Base-by-base conservation (phyloP, 306 rosid genomes). In the Canavalia gladiata region DNA sequence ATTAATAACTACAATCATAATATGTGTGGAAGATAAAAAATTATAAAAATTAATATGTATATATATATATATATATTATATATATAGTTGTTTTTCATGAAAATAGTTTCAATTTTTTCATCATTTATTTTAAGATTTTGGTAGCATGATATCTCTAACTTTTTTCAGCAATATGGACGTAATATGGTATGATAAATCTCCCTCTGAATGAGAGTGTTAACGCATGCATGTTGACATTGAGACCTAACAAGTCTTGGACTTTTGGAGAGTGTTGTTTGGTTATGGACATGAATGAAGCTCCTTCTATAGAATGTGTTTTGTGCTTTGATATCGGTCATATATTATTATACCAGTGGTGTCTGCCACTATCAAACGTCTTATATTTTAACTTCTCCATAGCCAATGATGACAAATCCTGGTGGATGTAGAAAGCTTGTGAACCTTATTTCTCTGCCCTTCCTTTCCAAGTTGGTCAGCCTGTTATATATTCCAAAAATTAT, bases 341-440 rank as follows among this genome's bases (percentile, higher is more conserved):
- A 5, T 9, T 52, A 52, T 57, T 67, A 60, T 63, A 41, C 11
- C 43, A 73, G 1, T 74, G 52, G 71, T 67, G 68, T 69, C 81
- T 80, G 84, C 85, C 76, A 70, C 83, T 76, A 72, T 77, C 1
- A 65, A 77, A 81, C 55, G 74, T 62, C 30, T 72, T 81, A 50
- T 18, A 18, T 18, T 81, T 50, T 42, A 81, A 77, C 30, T 55
- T 85, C 68, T 81, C 41, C 81, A 69, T 57, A 65, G 31, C 79
- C 78, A 77, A 78, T 86, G 34, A 78, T 74, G 25, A 35, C 84
- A 29, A 30, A 30, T 37, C 55, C 49, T 59, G 25, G 84, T 86
- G 84, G 86, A 79, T 68, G 35, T 35, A 58, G 57, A 59, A 82
- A 74, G 78, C 63, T 39, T 60, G 52, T 79, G 72, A 66, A 33